Evolutionary conservation across 805 yeast genomes (phyloP).

Genomic region (Metschnikowia gruessii): DNA sequence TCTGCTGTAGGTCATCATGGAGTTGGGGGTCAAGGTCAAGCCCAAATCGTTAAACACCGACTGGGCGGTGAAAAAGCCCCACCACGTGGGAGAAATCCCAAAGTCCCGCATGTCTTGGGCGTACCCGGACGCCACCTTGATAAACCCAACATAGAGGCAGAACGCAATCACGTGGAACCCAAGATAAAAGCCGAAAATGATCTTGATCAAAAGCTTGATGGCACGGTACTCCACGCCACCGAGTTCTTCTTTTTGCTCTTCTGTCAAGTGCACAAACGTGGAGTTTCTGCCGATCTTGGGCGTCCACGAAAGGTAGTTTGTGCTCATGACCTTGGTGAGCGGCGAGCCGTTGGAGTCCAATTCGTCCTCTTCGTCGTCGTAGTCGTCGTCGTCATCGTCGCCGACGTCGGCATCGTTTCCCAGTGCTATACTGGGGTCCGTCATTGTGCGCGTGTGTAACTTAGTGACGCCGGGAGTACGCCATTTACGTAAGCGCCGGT

Average conservation of each 20-base stretch:
- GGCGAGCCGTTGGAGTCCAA: conserved; percentile 12
- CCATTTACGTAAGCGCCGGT: conserved; percentile 16
- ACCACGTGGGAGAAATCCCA: conserved; percentile 82
- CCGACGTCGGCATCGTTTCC: conserved; percentile 17
- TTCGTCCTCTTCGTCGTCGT: conserved; percentile 16
- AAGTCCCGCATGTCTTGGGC: conserved; percentile 41
- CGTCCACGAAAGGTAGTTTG: conserved; percentile 79
- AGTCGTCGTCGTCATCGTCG: conserved; percentile 21
- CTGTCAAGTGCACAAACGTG: conserved; percentile 76
- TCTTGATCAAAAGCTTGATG: conserved; percentile 65
- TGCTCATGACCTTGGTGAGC: conserved; percentile 38
- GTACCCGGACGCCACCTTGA: conserved; percentile 38
- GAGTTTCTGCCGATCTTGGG: conserved; percentile 95
- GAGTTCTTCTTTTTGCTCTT: conserved; percentile 83
- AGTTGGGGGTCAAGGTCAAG: conserved; percentile 72
- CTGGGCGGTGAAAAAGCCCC: conserved; percentile 84
- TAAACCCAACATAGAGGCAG: conserved; percentile 59
- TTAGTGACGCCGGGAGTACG: conserved; percentile 17
- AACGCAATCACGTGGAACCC: conserved; percentile 68
- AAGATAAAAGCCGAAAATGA: conserved; percentile 64
- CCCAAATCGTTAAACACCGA: conserved; percentile 88
- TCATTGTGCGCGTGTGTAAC: conserved; percentile 11
- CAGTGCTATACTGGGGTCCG: conserved; percentile 10
- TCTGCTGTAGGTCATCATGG: conserved; percentile 65
- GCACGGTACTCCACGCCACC: conserved; percentile 98